phyloP scores from a whole-genome alignment of 495 filamentous ascomycete genomes.

The Trypethelium eluteriae region DNA sequence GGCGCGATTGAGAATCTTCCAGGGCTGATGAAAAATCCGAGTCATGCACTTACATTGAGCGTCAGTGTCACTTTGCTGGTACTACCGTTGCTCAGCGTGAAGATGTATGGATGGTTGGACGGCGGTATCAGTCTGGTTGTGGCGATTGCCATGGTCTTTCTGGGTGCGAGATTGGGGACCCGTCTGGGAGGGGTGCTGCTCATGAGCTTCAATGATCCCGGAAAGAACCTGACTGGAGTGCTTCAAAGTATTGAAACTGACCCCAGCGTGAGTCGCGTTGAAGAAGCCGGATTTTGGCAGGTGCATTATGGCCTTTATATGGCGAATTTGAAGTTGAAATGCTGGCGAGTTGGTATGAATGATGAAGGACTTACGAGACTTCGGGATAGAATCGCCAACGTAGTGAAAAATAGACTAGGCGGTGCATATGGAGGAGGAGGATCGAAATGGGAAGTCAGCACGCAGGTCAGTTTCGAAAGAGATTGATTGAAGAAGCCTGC shows the following conservation, averaged over 20 bases:
- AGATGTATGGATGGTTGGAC: constrained; percentile 72
- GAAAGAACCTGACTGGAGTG: constrained; percentile 56
- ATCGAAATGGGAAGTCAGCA: constrained; percentile 76
- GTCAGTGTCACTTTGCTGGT: constrained; percentile 74
- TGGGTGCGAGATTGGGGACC: constrained; percentile 74
- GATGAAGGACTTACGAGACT: constrained; percentile 61
- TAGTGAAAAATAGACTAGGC: constrained; percentile 79
- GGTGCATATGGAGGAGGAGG: constrained; percentile 79
- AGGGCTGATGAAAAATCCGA: constrained; percentile 77
- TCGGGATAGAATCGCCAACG: constrained; percentile 61
- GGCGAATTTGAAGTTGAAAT: constrained; percentile 79
- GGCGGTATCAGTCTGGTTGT: constrained; percentile 70
- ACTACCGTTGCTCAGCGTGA: constrained; percentile 71
- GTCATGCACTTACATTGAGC: constrained; percentile 84
- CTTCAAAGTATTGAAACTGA: constrained; percentile 78
- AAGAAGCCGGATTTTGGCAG: constrained; percentile 95
- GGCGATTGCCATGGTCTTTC: constrained; percentile 73
- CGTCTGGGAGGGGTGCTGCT: constrained; percentile 86
- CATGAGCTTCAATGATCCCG: constrained; percentile 69
- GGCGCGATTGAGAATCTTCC: constrained; percentile 76
- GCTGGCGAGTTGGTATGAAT: constrained; percentile 40
- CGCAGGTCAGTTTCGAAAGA: constrained; percentile 36
- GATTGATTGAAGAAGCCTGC: constrained; percentile 23
- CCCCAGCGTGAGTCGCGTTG: constrained; percentile 62
- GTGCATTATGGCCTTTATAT: constrained; percentile 95